Base-by-base conservation (phyloP, 2,329 filamentous ascomycete species). In the Zymoseptoria crescenta region DNA sequence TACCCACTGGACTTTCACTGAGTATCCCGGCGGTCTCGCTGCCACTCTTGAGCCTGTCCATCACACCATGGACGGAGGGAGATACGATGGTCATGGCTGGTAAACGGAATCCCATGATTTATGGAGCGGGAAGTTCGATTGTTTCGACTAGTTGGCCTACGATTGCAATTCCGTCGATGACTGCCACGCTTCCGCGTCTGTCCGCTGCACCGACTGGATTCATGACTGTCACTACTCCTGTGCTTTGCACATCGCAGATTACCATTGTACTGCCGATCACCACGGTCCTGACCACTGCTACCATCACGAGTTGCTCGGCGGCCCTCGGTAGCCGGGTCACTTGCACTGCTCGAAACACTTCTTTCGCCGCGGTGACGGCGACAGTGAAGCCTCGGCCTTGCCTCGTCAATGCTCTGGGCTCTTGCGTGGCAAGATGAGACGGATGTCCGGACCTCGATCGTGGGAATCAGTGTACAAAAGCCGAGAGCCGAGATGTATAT, bases 301-400 rank as follows among this genome's bases (percentile, higher is more conserved):
- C 65, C 0, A 57, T 69, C 9, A 66, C 67, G 9, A 67, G 63
- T 52, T 69, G 66, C 55, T 61, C 55, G 28, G 55, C 48, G 52
- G 56, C 10, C n/a, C 52, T 30, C 24, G 24, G 24, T 24, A 4
- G 24, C 24, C 24, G 13, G 35, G 5, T 13, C 30, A 35, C 13
- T 8, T 35, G 30, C 30, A 10, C 30, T 35, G 30, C 8, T 35
- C 30, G 30, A 3, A 7, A 9, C 1, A 9, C 19, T 29, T 48
- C 52, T 8, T 30, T 8, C 13, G 13, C 35, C 27, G 35, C 49
- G 4, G 13, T 30, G 6, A 20, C 52, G 6, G 55, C 57, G 28
- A 58, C 54, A 6, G 49, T 55, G 41, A 30, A 19, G 9, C 30
- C 30, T 13, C 3, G 8, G 30, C 30, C 30, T 35, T 35, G 30